Conservation (phyloP, 1,139 yeast genomes). For the Scheffersomyces titani region DNA sequence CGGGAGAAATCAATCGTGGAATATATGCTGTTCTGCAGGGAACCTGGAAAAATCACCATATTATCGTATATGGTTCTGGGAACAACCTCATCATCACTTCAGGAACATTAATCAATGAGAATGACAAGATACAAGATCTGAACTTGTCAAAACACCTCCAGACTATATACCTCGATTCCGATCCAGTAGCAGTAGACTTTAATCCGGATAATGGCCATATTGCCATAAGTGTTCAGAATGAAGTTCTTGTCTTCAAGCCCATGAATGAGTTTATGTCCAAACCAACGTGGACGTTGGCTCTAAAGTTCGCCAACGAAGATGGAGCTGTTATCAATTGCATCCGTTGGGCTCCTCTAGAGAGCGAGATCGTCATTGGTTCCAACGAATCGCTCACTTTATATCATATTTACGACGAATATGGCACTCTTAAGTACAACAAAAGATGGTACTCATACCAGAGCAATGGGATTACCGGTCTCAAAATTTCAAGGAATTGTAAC, state of each 20-base stretch:
- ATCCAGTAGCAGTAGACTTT: slow-evolving; percentile 67
- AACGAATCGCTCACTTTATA: slow-evolving; percentile 51
- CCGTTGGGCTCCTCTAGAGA: slow-evolving; percentile 64
- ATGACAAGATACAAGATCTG: slow-evolving; percentile 6
- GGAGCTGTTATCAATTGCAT: slow-evolving; percentile 47
- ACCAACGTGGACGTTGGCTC: slow-evolving; percentile 49
- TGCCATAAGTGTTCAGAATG: slow-evolving; percentile 43
- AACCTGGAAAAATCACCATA: slow-evolving; percentile 66
- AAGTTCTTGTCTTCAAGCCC: slow-evolving; percentile 44
- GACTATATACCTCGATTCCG: slow-evolving; percentile 70
- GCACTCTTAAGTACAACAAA: slow-evolving; percentile 27
- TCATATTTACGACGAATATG: slow-evolving; percentile 50
- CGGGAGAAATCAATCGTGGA: slow-evolving; percentile 77
- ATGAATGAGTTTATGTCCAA: slow-evolving; percentile 42
- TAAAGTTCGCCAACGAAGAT: slow-evolving; percentile 19
- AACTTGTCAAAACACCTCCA: slow-evolving; percentile 51
- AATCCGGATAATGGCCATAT: slow-evolving; percentile 59
- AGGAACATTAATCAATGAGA: slow-evolving; percentile 2
- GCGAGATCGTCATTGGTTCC: slow-evolving; percentile 67
- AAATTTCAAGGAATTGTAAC: slow-evolving; percentile 64
- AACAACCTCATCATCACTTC: slow-evolving; percentile 69
- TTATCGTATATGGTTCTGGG: slow-evolving; percentile 83
- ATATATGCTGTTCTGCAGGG: slow-evolving; percentile 60
- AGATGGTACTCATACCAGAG: slow-evolving; percentile 63
- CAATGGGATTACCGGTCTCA: slow-evolving; percentile 53